A percentile compares a stretch with the other conserved stretches of the same genome.
phyloP scores from a whole-genome alignment of 1,284 basidiomycete species.

The Ustilago crameri region DNA sequence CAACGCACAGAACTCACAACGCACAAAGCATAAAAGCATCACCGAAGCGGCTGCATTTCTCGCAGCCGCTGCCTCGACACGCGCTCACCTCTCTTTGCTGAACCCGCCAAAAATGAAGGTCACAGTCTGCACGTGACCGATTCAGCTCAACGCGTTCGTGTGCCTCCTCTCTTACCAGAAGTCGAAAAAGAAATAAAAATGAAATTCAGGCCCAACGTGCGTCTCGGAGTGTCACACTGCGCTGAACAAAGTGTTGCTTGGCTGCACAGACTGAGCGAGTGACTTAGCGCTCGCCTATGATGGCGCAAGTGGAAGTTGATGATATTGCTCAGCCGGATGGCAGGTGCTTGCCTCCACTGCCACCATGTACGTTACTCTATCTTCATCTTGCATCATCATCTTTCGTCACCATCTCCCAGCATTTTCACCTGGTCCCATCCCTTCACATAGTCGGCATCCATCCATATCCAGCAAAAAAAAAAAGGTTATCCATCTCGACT shows the following conservation, averaged over 20 bases:
- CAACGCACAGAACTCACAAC: neutral
- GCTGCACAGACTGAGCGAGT: neutral
- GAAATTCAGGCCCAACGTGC: slow-evolving; percentile 4
- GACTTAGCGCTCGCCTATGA: neutral
- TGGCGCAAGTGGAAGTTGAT: slow-evolving; percentile 20
- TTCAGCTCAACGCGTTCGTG: slow-evolving; percentile 17
- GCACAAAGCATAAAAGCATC: neutral
- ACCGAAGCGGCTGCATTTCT: slow-evolving; percentile 1
- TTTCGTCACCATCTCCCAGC: neutral
- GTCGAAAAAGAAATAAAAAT: neutral
- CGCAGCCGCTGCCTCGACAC: no score
- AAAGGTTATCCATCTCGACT: slow-evolving; percentile 4
- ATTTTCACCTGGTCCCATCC: neutral
- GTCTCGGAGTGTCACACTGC: neutral
- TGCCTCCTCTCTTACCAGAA: neutral
- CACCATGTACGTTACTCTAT: neutral
- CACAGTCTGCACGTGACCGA: slow-evolving; percentile 6
- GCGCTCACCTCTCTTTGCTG: neutral
- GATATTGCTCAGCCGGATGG: neutral
- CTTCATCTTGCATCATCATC: neutral
- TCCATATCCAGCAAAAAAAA: neutral
- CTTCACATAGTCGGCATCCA: neutral
- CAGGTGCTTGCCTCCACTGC: neutral
- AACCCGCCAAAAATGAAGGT: neutral
- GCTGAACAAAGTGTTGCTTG: slow-evolving; percentile 17